phyloP scores from a whole-genome alignment of 768 basidiomycete species.

The Leccinum fibrillosum region DNA sequence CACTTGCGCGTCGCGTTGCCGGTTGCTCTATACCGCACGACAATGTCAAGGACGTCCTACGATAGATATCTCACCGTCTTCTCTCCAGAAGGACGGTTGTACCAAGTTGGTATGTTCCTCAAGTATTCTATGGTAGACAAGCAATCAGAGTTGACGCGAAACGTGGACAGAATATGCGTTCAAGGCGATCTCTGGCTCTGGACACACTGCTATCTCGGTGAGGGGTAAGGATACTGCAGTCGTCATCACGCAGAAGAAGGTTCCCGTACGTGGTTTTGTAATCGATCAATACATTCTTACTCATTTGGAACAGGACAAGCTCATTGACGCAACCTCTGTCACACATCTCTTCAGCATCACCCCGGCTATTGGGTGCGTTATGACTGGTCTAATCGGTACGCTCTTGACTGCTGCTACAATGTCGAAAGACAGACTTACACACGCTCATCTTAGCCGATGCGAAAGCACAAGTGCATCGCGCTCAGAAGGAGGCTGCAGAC shows the following conservation, averaged over 20 bases:
- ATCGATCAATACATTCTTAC: not conserved
- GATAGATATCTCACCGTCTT: conserved; percentile 97
- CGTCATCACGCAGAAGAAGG: conserved; percentile 97
- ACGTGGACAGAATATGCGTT: conserved; percentile 86
- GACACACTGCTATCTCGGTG: conserved; percentile 90
- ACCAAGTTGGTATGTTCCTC: conserved; percentile 86
- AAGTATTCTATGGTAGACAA: not conserved
- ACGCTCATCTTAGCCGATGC: conserved; percentile 69
- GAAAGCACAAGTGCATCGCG: conserved; percentile 81
- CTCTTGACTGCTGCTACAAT: not conserved
- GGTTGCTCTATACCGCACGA: conserved; percentile 37
- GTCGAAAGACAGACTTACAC: conserved; percentile 1
- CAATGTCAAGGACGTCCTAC: conserved; percentile 93
- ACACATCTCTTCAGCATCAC: conserved; percentile 97
- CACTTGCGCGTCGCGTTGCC: conserved; percentile 58
- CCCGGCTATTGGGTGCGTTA: conserved; percentile 93
- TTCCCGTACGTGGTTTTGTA: conserved; percentile 65
- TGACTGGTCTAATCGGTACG: conserved; percentile 95
- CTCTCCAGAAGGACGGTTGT: conserved; percentile 94
- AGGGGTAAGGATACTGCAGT: conserved; percentile 93
- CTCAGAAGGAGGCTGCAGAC: conserved; percentile 84
- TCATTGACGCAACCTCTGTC: conserved; percentile 90
- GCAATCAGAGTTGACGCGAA: conserved; percentile 7
- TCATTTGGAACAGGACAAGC: conserved; percentile 72
- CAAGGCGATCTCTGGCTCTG: conserved; percentile 97